Evolutionary conservation across 2,329 filamentous ascomycete species (phyloP).

Genomic region (Verruconis gallopava): DNA sequence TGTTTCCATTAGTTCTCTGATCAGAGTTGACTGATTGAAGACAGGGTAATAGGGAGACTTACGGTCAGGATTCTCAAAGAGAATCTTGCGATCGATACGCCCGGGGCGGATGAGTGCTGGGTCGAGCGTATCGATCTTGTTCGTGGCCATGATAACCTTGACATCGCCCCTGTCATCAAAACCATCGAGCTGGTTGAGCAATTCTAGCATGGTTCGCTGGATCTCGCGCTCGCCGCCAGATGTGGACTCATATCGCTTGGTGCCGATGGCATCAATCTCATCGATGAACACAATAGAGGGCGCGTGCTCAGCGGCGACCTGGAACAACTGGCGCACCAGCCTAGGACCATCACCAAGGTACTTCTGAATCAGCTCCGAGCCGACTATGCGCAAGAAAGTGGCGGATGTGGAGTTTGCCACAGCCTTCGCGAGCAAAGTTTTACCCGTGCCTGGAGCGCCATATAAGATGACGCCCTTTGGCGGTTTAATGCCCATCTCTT

Average conservation of each 20-base stretch:
- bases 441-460: conserved; percentile 91
- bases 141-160: conserved; percentile 99
- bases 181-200: conserved; percentile 95
- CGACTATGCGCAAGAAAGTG: conserved; percentile 93
- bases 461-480: conserved; percentile 99
- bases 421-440: conserved; percentile 89
- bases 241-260: conserved; percentile 95
- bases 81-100: conserved; percentile 96
- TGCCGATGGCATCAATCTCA: conserved; percentile 97
- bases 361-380: conserved; percentile 95
- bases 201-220: conserved; percentile 94
- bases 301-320: conserved; percentile 88
- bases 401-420: conserved; percentile 98
- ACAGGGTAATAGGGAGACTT: conserved; percentile 20
- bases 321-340: conserved; percentile 90
- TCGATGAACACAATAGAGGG: conserved; percentile 98
- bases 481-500: conserved; percentile 99
- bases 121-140: conserved; percentile 98
- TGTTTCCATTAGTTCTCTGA: conserved; percentile 34
- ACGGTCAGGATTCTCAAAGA: conserved; percentile 61
- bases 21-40: no score
- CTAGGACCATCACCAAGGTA: conserved; percentile 93
- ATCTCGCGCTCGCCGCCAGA: conserved; percentile 95
- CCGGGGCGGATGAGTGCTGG: conserved; percentile 92
- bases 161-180: conserved; percentile 98